Conservation (phyloP, 345 rosid genomes). For the Ailanthus altissimus region DNA sequence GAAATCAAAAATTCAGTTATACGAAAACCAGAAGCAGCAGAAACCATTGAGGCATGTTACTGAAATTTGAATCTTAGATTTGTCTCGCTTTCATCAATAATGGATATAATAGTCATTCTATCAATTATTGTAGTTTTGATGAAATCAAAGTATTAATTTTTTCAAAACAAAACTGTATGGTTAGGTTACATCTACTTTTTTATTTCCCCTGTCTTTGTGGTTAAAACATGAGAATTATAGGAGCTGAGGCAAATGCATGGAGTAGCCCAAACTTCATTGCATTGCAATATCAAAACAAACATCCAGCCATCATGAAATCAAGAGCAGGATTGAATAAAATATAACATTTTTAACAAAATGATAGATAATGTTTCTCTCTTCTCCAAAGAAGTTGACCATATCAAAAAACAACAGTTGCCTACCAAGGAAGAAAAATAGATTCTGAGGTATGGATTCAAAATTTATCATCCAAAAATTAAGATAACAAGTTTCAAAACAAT, state of each 20-base stretch:
- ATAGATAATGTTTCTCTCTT: neutral
- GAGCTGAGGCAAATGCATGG: neutral
- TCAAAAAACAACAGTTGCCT: neutral
- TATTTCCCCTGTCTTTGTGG: neutral
- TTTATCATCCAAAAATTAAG: neutral
- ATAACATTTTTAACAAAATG: neutral
- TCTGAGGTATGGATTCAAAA: neutral
- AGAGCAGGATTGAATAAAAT: neutral
- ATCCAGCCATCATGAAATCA: neutral
- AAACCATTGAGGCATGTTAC: neutral
- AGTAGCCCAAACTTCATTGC: slow-evolving; percentile 1
- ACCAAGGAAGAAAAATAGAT: neutral
- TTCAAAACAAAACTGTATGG: neutral
- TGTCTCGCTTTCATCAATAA: neutral
- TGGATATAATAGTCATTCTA: neutral
- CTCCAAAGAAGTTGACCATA: slow-evolving; percentile 2
- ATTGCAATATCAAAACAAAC: slow-evolving; percentile 8
- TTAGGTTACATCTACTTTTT: neutral
- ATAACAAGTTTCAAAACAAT: neutral
- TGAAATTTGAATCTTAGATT: neutral
- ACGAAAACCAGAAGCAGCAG: neutral
- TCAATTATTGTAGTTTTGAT: neutral
- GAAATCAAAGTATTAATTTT: neutral
- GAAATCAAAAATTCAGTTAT: slow-evolving; percentile 2
- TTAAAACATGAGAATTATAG: neutral